Evolutionary conservation across 2,329 filamentous ascomycete species (phyloP).

Genomic region (Cladosporium oxysporum): DNA sequence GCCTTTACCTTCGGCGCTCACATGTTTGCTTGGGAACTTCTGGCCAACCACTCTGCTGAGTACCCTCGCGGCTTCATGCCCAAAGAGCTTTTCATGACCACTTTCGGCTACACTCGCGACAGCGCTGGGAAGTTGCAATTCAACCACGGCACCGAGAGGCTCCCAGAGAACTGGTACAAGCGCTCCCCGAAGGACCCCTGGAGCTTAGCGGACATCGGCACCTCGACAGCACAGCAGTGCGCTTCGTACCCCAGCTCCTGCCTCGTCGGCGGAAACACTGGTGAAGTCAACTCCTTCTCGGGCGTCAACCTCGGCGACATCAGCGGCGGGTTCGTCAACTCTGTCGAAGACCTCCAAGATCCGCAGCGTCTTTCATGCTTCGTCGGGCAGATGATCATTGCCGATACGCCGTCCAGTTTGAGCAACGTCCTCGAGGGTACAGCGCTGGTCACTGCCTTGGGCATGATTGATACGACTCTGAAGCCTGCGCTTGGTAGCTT

Average conservation of each 20-base stretch:
- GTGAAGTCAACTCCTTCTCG: slow-evolving; percentile 30
- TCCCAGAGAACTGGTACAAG: slow-evolving; percentile 30
- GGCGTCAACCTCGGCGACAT: slow-evolving; percentile 30
- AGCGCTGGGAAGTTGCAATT: slow-evolving; percentile 21
- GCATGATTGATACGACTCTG: slow-evolving; percentile 21
- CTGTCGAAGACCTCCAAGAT: slow-evolving; percentile 27
- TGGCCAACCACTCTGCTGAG: slow-evolving; percentile 32
- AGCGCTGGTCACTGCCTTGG: slow-evolving; percentile 20
- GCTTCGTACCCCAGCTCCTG: slow-evolving; percentile 28
- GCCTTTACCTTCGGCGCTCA: slow-evolving; percentile 34
- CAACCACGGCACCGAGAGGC: slow-evolving; percentile 6
- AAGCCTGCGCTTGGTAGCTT: slow-evolving; percentile 22
- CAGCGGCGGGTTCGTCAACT: slow-evolving; percentile 29
- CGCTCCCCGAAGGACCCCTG: slow-evolving; percentile 29
- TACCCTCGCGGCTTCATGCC: slow-evolving; percentile 29
- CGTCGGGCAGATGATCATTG: slow-evolving; percentile 29
- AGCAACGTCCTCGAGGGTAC: slow-evolving; percentile 27
- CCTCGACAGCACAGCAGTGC: slow-evolving; percentile 32
- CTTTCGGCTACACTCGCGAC: slow-evolving; percentile 30
- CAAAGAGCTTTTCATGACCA: slow-evolving; percentile 26
- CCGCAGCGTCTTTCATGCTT: slow-evolving; percentile 30
- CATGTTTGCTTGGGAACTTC: slow-evolving; percentile 31
- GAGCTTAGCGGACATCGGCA: slow-evolving; percentile 28
- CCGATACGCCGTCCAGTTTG: slow-evolving; percentile 28
- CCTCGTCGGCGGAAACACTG: slow-evolving; percentile 31